Conservation (phyloP, 2,329 filamentous ascomycete genomes). For the Apiospora arundinis region DNA sequence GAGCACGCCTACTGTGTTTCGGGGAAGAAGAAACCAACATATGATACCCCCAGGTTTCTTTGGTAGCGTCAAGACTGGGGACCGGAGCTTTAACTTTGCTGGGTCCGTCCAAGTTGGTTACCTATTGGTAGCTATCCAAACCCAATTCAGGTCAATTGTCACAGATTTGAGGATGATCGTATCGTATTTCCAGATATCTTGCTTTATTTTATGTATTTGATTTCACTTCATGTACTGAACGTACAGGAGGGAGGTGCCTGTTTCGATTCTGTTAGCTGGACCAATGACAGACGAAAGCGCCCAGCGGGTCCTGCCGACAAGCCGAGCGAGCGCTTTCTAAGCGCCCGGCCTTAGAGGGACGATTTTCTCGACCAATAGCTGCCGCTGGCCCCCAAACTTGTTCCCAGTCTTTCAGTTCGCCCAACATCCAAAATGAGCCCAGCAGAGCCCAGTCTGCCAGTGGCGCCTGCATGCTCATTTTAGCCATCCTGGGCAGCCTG, state of each 20-base stretch:
- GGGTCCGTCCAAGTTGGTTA: too few species aligned
- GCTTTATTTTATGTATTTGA: neutral
- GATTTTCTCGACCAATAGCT: conserved; percentile 1
- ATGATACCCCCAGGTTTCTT: conserved; percentile 9
- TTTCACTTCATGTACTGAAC: neutral
- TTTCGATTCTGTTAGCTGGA: neutral
- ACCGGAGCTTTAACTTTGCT: neutral
- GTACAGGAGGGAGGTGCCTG: neutral
- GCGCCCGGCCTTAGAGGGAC: conserved; percentile 21
- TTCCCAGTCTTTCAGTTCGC: neutral
- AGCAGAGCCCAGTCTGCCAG: neutral
- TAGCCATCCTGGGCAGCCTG: conserved; percentile 15
- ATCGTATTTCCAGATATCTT: neutral
- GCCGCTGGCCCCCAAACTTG: conserved; percentile 4
- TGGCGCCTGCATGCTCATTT: conserved; percentile 7
- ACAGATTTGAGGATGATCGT: neutral
- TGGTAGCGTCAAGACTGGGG: neutral
- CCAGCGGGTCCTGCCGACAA: conserved; percentile 7
- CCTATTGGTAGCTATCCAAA: neutral
- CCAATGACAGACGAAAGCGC: conserved; percentile 7
- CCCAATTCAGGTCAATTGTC: neutral
- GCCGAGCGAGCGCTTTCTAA: conserved; percentile 26
- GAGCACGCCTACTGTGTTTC: neutral
- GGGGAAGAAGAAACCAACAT: neutral
- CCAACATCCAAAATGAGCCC: conserved; percentile 4